Percentiles rank a stretch among this genome's conserved stretches.
Evolutionary conservation across 139 green algal species (phyloP).

Genomic region (Dunaliella primolecta): DNA sequence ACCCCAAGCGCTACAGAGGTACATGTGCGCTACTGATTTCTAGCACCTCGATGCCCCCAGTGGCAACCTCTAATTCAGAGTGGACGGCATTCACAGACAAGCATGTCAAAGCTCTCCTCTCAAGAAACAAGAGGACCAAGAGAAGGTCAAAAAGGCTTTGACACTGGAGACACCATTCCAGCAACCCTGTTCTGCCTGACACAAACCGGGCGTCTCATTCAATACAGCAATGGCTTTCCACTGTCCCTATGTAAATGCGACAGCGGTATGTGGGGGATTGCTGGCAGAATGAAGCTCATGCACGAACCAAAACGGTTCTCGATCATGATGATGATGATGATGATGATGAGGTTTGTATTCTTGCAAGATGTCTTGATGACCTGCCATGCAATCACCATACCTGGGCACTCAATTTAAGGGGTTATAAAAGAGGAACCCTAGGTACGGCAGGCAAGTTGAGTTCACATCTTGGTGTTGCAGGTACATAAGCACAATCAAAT

Average conservation of each 20-base stretch:
- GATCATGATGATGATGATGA: conserved; percentile 5
- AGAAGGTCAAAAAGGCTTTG: too few relatives aligned
- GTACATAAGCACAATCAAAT: too few relatives aligned
- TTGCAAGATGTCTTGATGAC: too few relatives aligned
- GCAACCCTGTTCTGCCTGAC: too few relatives aligned
- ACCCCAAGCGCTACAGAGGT: background rate
- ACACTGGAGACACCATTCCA: too few relatives aligned
- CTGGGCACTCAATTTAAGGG: too few relatives aligned
- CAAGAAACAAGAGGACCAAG: too few relatives aligned
- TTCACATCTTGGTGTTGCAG: too few relatives aligned
- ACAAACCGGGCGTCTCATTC: background rate
- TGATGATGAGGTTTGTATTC: background rate
- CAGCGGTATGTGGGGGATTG: background rate
- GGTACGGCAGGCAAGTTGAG: background rate
- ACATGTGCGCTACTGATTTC: background rate
- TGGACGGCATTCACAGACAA: too few relatives aligned
- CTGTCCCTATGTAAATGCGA: background rate
- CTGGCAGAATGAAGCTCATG: background rate
- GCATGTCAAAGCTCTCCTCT: too few relatives aligned
- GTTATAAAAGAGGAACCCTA: background rate
- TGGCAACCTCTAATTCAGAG: too few relatives aligned
- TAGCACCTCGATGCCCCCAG: background rate
- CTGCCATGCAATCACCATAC: too few relatives aligned
- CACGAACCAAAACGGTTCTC: background rate
- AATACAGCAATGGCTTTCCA: background rate